Evolutionary conservation across 768 basidiomycete genomes (phyloP).

Genomic region (Leccinum variicolor): DNA sequence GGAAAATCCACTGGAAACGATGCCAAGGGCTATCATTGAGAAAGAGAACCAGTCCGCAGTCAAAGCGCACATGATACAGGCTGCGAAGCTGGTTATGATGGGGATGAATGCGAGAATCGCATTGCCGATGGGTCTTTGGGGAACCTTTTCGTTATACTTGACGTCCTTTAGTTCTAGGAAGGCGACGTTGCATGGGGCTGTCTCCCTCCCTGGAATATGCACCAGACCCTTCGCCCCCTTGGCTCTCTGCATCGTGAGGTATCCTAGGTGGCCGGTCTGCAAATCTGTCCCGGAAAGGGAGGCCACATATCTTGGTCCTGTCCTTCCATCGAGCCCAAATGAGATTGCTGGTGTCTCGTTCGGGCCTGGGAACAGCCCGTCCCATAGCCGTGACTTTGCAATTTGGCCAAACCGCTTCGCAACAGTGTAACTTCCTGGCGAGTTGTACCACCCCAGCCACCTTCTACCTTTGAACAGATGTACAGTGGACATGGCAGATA

Average conservation of each 20-base stretch:
- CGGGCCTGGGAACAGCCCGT: slow-evolving; percentile 31
- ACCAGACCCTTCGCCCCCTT: neutral
- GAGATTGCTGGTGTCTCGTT: slow-evolving; percentile 25
- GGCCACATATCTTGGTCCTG: slow-evolving; percentile 26
- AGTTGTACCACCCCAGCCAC: slow-evolving; percentile 38
- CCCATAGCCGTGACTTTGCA: slow-evolving; percentile 28
- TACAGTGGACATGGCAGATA: slow-evolving; percentile 35
- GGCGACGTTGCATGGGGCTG: slow-evolving; percentile 18
- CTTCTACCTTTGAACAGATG: slow-evolving; percentile 30
- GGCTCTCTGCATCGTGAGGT: slow-evolving; percentile 22
- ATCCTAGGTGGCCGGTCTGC: slow-evolving; percentile 28
- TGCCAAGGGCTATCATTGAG: slow-evolving; percentile 32
- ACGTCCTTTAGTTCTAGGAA: slow-evolving; percentile 22
- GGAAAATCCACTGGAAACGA: slow-evolving; percentile 30
- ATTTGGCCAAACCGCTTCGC: slow-evolving; percentile 32
- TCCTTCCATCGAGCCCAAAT: slow-evolving; percentile 28
- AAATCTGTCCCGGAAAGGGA: slow-evolving; percentile 29
- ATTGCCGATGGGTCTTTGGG: neutral
- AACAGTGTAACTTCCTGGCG: slow-evolving; percentile 34
- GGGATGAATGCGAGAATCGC: slow-evolving; percentile 24
- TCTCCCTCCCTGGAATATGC: slow-evolving; percentile 11
- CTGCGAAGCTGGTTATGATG: slow-evolving; percentile 20
- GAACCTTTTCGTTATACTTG: slow-evolving; percentile 13
- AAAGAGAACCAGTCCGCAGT: slow-evolving; percentile 31
- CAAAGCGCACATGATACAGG: slow-evolving; percentile 25